Conservation (phyloP, 2,329 filamentous ascomycete species). For the Ascochyta viciae-villosae region DNA sequence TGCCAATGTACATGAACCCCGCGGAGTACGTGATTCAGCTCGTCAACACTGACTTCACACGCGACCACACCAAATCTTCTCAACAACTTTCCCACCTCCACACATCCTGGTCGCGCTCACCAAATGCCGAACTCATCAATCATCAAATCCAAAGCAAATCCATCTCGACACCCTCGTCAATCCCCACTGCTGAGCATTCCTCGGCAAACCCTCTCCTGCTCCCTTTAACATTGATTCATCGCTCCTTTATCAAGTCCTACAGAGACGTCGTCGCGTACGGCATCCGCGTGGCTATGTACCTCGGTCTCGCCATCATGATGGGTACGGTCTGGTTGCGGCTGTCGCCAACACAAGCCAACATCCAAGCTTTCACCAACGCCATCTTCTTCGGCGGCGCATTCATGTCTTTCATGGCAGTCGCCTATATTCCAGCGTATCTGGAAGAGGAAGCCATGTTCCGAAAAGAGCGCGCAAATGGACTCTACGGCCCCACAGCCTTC, state of each 20-base stretch:
- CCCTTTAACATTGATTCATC: slow-evolving; percentile 72
- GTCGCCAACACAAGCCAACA: slow-evolving; percentile 70
- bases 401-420: slow-evolving; percentile 67
- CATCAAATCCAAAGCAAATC: slow-evolving; percentile 34
- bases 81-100: slow-evolving; percentile 62
- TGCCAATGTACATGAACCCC: slow-evolving; percentile 77
- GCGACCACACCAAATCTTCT: slow-evolving; percentile 56
- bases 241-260: slow-evolving; percentile 83
- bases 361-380: slow-evolving; percentile 82
- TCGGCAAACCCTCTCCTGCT: slow-evolving; percentile 59
- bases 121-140: slow-evolving; percentile 38
- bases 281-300: slow-evolving; percentile 83
- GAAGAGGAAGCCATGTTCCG: slow-evolving; percentile 76
- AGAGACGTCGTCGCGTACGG: slow-evolving; percentile 85
- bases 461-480: slow-evolving; percentile 81
- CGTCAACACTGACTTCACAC: slow-evolving; percentile 77
- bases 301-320: slow-evolving; percentile 82
- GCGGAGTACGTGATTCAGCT: slow-evolving; percentile 82
- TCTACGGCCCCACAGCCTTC: slow-evolving; percentile 77
- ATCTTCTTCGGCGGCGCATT: slow-evolving; percentile 66
- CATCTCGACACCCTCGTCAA: not conserved
- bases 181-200: not conserved
- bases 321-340: slow-evolving; percentile 86
- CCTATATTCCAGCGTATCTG: slow-evolving; percentile 83
- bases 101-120: slow-evolving; percentile 62